phyloP scores from a whole-genome alignment of 768 basidiomycete species.

The Baorangia bicolor region DNA sequence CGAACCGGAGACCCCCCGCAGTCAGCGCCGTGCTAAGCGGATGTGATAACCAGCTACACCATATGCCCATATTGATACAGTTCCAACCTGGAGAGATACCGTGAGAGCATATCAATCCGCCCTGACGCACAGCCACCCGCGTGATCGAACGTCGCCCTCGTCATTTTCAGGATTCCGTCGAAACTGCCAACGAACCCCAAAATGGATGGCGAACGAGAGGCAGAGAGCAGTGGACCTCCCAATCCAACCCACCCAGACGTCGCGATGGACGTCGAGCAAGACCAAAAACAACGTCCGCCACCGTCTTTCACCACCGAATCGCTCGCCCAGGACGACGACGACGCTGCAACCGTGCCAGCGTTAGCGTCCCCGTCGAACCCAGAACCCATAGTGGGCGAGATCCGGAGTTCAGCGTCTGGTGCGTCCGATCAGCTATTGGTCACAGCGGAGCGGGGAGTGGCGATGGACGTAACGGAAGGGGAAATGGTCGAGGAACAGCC shows the following conservation, averaged over 20 bases:
- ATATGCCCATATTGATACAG: constrained; percentile 36
- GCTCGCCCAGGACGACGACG: constrained; percentile 1
- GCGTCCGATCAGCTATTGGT: constrained; percentile 25
- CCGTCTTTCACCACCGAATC: not conserved
- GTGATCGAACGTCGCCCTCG: constrained; percentile 26
- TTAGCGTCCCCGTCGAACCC: constrained; percentile 2
- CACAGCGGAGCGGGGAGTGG: constrained; percentile 21
- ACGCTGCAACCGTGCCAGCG: not conserved
- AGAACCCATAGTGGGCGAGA: constrained; percentile 10
- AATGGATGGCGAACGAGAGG: constrained; percentile 26
- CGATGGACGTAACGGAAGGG: constrained; percentile 23
- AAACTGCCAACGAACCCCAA: constrained; percentile 8
- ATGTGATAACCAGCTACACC: constrained; percentile 43
- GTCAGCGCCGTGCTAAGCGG: constrained; percentile 36
- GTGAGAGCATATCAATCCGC: constrained; percentile 5
- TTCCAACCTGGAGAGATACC: not conserved
- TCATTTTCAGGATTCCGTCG: constrained; percentile 27
- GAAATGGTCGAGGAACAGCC: constrained; percentile 15
- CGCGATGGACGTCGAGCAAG: constrained; percentile 26
- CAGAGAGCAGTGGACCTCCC: not conserved
- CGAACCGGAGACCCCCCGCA: constrained; percentile 42
- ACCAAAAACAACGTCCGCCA: constrained; percentile 5
- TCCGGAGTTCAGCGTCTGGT: constrained; percentile 1
- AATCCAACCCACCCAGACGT: not conserved
- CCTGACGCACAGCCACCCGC: constrained; percentile 22